A percentile compares a stretch with the other conserved stretches of the same genome.
These are phyloP conservation scores for Thalassiosira mediterranea DNA, from an alignment of 352 stramenopile species.

Conservation along the genomic window DNA sequence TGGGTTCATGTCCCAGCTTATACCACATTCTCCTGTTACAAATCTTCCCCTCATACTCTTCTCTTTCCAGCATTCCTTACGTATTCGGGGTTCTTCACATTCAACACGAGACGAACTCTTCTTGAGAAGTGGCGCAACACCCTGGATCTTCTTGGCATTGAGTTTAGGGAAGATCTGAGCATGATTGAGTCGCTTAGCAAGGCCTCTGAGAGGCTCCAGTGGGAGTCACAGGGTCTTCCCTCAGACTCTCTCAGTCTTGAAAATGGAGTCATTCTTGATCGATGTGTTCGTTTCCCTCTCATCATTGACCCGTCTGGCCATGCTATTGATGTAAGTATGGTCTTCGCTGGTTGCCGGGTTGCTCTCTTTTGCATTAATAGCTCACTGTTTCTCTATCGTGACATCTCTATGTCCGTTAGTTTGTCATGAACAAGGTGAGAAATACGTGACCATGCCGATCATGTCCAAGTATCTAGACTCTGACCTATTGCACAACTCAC, in stretches of 20 bases:
- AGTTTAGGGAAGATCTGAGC: constrained; percentile 86
- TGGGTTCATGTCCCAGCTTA: no score
- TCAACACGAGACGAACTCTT: constrained; percentile 94
- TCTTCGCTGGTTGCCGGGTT: no score
- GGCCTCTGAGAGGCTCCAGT: constrained; percentile 90
- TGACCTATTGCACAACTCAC: no score
- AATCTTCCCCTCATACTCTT: no score
- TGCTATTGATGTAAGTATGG: no score
- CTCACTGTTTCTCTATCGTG: no score
- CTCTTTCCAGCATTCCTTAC: constrained; percentile 99
- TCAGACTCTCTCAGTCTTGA: constrained; percentile 97
- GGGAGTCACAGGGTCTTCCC: constrained; percentile 95
- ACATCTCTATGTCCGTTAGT: no score
- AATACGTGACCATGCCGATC: no score
- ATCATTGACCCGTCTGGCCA: constrained; percentile 98
- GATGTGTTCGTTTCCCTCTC: constrained; percentile 96
- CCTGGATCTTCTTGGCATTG: constrained; percentile 91
- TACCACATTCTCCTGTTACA: no score
- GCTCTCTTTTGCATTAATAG: no score
- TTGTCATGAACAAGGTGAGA: no score
- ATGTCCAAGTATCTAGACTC: no score
- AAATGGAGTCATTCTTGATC: constrained; percentile 98
- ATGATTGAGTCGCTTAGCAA: constrained; percentile 97
- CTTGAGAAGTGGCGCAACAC: constrained; percentile 94
- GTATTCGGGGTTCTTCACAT: constrained; percentile 98